phyloP scores from a whole-genome alignment of 768 basidiomycete genomes.

The Trametes maxima region DNA sequence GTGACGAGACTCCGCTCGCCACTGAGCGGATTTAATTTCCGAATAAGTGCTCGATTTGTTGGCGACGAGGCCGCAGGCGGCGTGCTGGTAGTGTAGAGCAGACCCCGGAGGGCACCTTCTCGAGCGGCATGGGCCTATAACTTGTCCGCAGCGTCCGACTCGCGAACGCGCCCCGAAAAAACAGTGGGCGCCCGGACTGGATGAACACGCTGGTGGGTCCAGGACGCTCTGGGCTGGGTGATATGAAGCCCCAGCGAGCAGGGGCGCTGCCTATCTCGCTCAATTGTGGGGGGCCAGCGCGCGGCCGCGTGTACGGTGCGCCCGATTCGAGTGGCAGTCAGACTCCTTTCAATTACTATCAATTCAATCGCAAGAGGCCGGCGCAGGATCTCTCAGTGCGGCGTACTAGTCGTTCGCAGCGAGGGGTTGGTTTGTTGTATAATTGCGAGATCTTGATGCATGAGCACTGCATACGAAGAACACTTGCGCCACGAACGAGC shows the following conservation, averaged over 20 bases:
- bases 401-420: too few relatives aligned
- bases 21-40: slow-evolving; percentile 16
- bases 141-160: background rate
- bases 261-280: slow-evolving; percentile 9
- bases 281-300: slow-evolving; percentile 4
- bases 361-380: too few relatives aligned
- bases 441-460: too few relatives aligned
- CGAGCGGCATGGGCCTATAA: too few relatives aligned
- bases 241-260: slow-evolving; percentile 17
- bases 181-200: background rate
- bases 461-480: background rate
- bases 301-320: slow-evolving; percentile 2
- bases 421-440: too few relatives aligned
- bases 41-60: background rate
- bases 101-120: background rate
- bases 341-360: background rate
- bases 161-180: slow-evolving; percentile 9
- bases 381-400: too few relatives aligned
- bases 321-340: background rate
- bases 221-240: slow-evolving; percentile 18
- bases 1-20: background rate
- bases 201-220: slow-evolving; percentile 7
- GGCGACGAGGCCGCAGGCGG: background rate
- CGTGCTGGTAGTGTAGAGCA: background rate
- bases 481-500: background rate